Conservation (phyloP, 495 filamentous ascomycete genomes). For the Penicillium atrosanguineum region DNA sequence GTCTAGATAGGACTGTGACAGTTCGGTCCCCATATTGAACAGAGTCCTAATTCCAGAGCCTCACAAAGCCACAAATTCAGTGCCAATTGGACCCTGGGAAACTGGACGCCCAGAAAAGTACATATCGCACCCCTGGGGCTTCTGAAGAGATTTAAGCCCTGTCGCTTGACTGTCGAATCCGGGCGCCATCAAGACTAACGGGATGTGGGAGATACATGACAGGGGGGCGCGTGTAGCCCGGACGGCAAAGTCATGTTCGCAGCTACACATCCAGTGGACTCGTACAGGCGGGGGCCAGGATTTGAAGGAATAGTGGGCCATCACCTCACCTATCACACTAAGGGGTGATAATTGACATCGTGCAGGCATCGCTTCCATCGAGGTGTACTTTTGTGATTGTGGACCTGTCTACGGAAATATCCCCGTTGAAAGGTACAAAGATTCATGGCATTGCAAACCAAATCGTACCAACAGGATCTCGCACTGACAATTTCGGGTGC, state of each 20-base stretch:
- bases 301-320: neutral
- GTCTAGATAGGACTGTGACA: neutral
- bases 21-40: neutral
- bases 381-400: neutral
- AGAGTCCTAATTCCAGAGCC: neutral
- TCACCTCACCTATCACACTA: neutral
- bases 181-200: neutral
- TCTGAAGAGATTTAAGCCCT: slow-evolving; percentile 5
- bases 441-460: neutral
- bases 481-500: neutral
- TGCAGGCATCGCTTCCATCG: neutral
- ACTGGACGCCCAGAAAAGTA: neutral
- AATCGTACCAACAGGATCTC: neutral
- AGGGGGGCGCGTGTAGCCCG: neutral
- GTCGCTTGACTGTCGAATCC: neutral
- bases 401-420: neutral
- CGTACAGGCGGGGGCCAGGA: neutral
- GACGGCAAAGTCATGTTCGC: neutral
- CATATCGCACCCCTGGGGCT: neutral
- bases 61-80: neutral
- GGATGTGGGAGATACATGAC: neutral
- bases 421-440: neutral
- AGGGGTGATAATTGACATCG: neutral
- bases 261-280: neutral
- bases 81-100: neutral